Conservation (phyloP, 441 rosid genomes). For the Biscutella auriculata region DNA sequence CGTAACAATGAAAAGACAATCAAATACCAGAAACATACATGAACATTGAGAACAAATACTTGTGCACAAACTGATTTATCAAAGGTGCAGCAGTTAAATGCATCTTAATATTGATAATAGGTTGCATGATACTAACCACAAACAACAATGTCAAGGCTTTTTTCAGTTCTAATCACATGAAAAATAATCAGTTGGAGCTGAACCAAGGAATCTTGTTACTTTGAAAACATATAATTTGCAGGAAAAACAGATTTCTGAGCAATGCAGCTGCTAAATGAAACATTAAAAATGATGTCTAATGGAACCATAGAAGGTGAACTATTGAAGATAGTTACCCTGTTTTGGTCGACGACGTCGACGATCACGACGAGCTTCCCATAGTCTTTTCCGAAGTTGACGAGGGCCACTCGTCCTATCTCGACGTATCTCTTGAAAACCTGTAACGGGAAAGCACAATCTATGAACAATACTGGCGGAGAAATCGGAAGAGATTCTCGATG, state of each 20-base stretch:
- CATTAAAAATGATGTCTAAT: no score
- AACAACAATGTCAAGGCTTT: neutral
- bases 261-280: neutral
- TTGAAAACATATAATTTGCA: neutral
- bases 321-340: conserved; percentile 45
- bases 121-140: neutral
- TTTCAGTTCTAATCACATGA: neutral
- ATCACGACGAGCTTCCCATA: conserved; percentile 75
- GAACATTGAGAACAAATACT: neutral
- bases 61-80: no score
- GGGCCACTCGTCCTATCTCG: conserved; percentile 91
- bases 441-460: neutral
- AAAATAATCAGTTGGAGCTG: no score
- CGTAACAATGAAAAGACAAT: neutral
- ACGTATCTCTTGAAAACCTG: conserved; percentile 83
- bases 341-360: conserved; percentile 78
- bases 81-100: no score
- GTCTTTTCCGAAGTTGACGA: conserved; percentile 78
- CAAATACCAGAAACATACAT: neutral
- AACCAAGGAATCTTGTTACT: neutral
- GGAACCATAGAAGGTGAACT: no score
- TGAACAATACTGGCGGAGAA: neutral
- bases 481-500: neutral
- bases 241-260: neutral
- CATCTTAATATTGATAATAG: neutral